Conservation (phyloP, 2,329 filamentous ascomycete genomes). For the Ophiocordyceps robertsii region DNA sequence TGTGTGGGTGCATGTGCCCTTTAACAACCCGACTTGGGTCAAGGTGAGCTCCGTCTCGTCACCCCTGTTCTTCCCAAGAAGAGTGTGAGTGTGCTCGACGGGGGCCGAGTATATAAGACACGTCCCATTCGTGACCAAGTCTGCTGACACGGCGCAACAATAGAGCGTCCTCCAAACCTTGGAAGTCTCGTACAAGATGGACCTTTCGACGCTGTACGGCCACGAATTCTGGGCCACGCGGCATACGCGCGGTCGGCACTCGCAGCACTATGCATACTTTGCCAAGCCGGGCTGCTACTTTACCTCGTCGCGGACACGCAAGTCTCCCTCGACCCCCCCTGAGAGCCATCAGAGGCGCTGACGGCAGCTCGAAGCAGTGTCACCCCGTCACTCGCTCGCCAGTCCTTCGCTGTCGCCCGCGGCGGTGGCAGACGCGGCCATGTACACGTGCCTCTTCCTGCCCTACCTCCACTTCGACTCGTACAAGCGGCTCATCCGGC, state of each 20-base stretch:
- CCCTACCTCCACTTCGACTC: slow-evolving; percentile 54
- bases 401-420: slow-evolving; percentile 16
- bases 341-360: background rate
- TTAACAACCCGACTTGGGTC: slow-evolving; percentile 44
- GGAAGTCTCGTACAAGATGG: slow-evolving; percentile 21
- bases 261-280: slow-evolving; percentile 35
- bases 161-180: slow-evolving; percentile 31
- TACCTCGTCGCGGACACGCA: slow-evolving; percentile 23
- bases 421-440: slow-evolving; percentile 10
- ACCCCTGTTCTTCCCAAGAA: too few relatives aligned
- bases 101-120: too few relatives aligned
- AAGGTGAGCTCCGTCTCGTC: slow-evolving; percentile 22
- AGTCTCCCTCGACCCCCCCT: slow-evolving; percentile 1
- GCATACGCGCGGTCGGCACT: slow-evolving; percentile 32
- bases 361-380: slow-evolving; percentile 10
- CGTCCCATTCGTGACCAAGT: background rate
- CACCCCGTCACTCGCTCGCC: slow-evolving; percentile 20
- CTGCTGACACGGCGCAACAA: background rate
- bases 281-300: slow-evolving; percentile 35
- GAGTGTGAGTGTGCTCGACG: too few relatives aligned
- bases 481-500: slow-evolving; percentile 41
- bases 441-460: slow-evolving; percentile 36
- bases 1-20: slow-evolving; percentile 44
- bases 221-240: slow-evolving; percentile 34
- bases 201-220: slow-evolving; percentile 25